phyloP scores from a whole-genome alignment of 768 basidiomycete genomes.

The Xerocomus brunneocitrinus region DNA sequence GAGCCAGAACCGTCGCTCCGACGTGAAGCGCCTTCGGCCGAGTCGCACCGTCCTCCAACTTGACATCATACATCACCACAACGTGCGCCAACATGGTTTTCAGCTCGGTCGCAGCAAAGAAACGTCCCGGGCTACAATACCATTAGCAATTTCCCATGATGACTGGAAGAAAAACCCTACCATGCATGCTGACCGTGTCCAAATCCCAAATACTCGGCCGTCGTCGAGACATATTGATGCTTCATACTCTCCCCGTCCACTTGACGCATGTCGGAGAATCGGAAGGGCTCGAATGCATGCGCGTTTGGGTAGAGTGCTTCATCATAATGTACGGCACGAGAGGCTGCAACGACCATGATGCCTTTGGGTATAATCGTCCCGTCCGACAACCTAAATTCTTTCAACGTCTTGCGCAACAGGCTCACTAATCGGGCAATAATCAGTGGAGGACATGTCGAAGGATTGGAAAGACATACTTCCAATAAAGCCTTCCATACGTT shows the following conservation, averaged over 20 bases:
- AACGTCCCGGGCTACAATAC: slow-evolving; percentile 24
- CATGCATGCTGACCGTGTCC: slow-evolving; percentile 27
- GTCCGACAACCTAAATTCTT: neutral
- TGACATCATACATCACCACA: slow-evolving; percentile 22
- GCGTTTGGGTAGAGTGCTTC: neutral
- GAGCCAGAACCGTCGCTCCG: neutral
- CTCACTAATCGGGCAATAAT: neutral
- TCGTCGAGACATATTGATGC: slow-evolving; percentile 33
- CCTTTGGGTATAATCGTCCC: neutral
- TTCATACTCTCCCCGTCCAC: slow-evolving; percentile 6
- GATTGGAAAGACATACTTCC: neutral
- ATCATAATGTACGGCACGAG: neutral
- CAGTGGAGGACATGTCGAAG: neutral
- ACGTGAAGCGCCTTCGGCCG: neutral
- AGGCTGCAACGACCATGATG: neutral
- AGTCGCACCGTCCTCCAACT: neutral
- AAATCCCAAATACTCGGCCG: slow-evolving; percentile 34
- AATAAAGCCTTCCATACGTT: neutral
- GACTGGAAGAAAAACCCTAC: neutral
- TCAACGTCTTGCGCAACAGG: neutral
- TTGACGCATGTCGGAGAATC: neutral
- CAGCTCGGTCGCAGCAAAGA: slow-evolving; percentile 39
- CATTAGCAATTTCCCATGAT: neutral
- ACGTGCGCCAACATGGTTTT: slow-evolving; percentile 44
- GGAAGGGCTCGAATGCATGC: neutral